These are phyloP conservation scores for Tulasnella sp. DNA, from an alignment of 768 basidiomycete genomes.

Conservation along the genomic window DNA sequence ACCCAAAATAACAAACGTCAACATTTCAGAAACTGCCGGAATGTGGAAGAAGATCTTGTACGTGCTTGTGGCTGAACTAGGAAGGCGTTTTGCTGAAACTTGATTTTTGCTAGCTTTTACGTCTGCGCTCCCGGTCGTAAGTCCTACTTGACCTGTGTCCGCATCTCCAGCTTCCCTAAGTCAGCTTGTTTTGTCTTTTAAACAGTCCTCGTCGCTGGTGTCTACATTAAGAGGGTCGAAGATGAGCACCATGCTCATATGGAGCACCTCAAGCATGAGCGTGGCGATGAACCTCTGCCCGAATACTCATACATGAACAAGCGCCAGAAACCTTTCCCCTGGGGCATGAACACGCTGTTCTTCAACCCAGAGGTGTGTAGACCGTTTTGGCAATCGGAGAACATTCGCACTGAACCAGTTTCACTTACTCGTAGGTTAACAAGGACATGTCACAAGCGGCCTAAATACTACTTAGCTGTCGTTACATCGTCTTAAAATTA, in stretches of 20 bases:
- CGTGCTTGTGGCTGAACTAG: conserved; percentile 16
- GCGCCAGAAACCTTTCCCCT: conserved; percentile 69
- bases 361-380: conserved; percentile 41
- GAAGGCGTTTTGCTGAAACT: neutral
- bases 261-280: conserved; percentile 60
- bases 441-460: conserved; percentile 42
- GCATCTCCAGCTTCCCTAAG: conserved; percentile 16
- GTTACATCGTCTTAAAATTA: neutral
- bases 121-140: conserved; percentile 64
- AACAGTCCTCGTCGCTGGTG: conserved; percentile 22
- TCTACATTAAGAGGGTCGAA: conserved; percentile 43
- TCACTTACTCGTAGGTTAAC: conserved; percentile 36
- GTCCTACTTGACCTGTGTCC: conserved; percentile 22
- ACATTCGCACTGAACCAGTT: neutral
- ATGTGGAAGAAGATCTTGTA: conserved; percentile 86
- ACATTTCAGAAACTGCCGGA: conserved; percentile 48
- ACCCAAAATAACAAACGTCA: conserved; percentile 13
- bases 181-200: conserved; percentile 18
- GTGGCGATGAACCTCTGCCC: conserved; percentile 56
- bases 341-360: conserved; percentile 76
- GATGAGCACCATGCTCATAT: conserved; percentile 58
- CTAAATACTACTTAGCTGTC: conserved; percentile 11
- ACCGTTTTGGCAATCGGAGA: neutral
- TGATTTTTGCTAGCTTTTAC: conserved; percentile 41
- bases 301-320: conserved; percentile 69